phyloP scores from a whole-genome alignment of 23 red algal species.

The Porphyridium purpureum region DNA sequence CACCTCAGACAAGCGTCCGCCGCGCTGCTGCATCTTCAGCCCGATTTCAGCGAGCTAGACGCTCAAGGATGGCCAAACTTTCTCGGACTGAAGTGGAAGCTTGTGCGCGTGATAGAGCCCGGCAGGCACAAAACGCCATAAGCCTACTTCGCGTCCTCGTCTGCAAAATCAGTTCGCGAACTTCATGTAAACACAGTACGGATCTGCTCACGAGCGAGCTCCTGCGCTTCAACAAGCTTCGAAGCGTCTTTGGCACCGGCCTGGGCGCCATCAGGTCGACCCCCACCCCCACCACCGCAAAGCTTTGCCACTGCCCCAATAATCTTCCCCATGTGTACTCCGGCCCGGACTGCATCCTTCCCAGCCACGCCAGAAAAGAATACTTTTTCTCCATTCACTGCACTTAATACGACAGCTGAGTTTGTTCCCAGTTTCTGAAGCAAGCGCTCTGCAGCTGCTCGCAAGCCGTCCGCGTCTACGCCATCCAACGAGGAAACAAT shows the following conservation, averaged over 20 bases:
- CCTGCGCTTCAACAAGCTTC: conserved; percentile 39
- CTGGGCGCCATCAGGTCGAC: conserved; percentile 73
- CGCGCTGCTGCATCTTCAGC: no score
- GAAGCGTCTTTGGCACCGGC: conserved; percentile 48
- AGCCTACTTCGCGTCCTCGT: no score
- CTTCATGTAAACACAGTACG: no score
- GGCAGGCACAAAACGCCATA: no score
- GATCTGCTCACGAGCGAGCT: no score
- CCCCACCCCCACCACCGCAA: conserved; percentile 74
- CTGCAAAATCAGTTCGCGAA: no score
- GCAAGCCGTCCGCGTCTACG: conserved; percentile 43
- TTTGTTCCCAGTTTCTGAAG: conserved; percentile 13
- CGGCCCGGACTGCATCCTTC: conserved; percentile 8
- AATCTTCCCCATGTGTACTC: conserved; percentile 47
- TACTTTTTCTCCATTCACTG: conserved; percentile 49
- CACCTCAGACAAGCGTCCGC: no score
- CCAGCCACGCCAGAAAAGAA: conserved; percentile 26
- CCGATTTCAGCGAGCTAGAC: no score
- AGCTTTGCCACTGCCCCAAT: conserved; percentile 46
- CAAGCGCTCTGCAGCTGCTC: conserved; percentile 28
- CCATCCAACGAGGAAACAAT: conserved; percentile 30
- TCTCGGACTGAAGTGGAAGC: no score
- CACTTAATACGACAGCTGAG: conserved; percentile 27
- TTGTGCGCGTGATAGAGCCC: no score
- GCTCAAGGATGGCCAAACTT: no score